These are phyloP conservation scores for Alnus glutinosa DNA, from an alignment of 306 rosid species.

Conservation along the genomic window DNA sequence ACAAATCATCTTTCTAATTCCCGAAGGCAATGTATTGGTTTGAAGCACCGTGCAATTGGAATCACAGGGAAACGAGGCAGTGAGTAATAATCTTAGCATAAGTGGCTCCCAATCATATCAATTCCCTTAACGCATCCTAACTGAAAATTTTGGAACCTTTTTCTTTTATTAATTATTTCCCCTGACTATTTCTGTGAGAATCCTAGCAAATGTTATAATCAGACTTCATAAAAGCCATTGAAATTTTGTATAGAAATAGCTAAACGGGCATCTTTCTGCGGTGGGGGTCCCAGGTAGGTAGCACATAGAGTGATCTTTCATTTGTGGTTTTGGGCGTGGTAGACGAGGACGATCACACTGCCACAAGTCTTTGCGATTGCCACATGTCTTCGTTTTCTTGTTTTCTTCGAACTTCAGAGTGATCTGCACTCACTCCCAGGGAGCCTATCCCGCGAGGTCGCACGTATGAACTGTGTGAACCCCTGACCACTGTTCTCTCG, in stretches of 20 bases:
- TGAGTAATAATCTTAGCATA: neutral
- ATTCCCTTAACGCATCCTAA: neutral
- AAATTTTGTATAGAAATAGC: no score
- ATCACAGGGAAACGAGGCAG: neutral
- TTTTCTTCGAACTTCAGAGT: neutral
- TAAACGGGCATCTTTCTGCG: no score
- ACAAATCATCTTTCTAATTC: no score
- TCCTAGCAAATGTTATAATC: no score
- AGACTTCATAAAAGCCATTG: no score
- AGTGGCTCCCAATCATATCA: neutral
- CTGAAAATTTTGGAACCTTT: neutral
- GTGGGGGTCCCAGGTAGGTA: no score
- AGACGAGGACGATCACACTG: constrained; percentile 15
- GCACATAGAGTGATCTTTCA: neutral
- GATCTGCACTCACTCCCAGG: neutral
- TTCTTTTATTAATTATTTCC: neutral
- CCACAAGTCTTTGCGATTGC: neutral
- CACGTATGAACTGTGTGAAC: neutral
- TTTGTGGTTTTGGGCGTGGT: constrained; percentile 4
- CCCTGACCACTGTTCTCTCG: no score
- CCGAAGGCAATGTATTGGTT: neutral
- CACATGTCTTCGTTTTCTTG: constrained; percentile 5
- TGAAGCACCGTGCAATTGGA: neutral
- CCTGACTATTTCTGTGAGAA: neutral
- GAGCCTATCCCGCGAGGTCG: neutral